These are phyloP conservation scores for Trichomonascaceae sp. DNA, from an alignment of 1,139 yeast genomes.

Conservation along the genomic window DNA sequence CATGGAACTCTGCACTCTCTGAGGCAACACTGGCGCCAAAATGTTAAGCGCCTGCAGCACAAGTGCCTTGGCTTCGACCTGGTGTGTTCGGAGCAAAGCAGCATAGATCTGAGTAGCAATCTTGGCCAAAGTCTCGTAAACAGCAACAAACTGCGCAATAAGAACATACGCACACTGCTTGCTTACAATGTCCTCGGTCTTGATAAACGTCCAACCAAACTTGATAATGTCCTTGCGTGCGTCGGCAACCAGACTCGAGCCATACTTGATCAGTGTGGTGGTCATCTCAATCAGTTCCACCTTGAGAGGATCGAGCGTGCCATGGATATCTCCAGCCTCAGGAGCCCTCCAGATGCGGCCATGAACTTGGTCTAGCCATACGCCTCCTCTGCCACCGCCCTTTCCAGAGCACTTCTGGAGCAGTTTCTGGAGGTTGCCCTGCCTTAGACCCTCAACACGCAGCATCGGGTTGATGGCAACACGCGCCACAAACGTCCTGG, in stretches of 20 bases:
- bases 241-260: slow-evolving; percentile 47
- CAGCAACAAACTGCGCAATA: slow-evolving; percentile 73
- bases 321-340: slow-evolving; percentile 33
- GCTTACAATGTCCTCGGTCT: slow-evolving; percentile 76
- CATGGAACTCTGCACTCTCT: slow-evolving; percentile 50
- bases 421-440: slow-evolving; percentile 38
- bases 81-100: slow-evolving; percentile 75
- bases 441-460: slow-evolving; percentile 43
- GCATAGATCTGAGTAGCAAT: slow-evolving; percentile 88
- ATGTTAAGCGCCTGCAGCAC: slow-evolving; percentile 82
- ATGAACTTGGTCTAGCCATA: slow-evolving; percentile 55
- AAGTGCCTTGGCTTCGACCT: slow-evolving; percentile 68
- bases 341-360: slow-evolving; percentile 61
- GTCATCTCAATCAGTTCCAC: slow-evolving; percentile 74
- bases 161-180: slow-evolving; percentile 91
- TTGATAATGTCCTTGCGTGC: slow-evolving; percentile 77
- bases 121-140: slow-evolving; percentile 80
- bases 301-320: slow-evolving; percentile 61
- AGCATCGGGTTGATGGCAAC: slow-evolving; percentile 55
- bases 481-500: slow-evolving; percentile 52
- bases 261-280: slow-evolving; percentile 58
- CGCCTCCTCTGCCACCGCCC: slow-evolving; percentile 13
- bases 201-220: slow-evolving; percentile 89
- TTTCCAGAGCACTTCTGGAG: slow-evolving; percentile 26
- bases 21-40: slow-evolving; percentile 78